Evolutionary conservation across 768 basidiomycete species (phyloP).

Genomic region (Solioccasus polychromus): DNA sequence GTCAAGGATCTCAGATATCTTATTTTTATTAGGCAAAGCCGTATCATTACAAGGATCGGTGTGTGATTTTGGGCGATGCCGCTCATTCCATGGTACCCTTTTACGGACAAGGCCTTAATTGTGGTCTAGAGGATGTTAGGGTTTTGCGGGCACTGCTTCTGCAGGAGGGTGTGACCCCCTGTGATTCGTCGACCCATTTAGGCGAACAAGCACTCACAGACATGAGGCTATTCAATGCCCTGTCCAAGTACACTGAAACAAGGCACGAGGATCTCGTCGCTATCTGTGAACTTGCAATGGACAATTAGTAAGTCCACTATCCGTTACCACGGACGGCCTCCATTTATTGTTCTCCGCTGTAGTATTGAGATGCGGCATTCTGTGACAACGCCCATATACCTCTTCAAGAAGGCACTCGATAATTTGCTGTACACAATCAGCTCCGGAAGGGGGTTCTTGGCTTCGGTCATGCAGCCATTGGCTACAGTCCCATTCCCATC

Average conservation of each 20-base stretch:
- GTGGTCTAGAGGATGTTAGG: slow-evolving; percentile 95
- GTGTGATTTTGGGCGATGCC: slow-evolving; percentile 87
- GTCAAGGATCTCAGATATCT: slow-evolving; percentile 18
- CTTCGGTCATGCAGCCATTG: slow-evolving; percentile 44
- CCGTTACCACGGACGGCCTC: slow-evolving; percentile 25
- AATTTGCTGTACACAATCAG: slow-evolving; percentile 66
- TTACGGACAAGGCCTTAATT: slow-evolving; percentile 96
- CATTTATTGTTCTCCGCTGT: slow-evolving; percentile 23
- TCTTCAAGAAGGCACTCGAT: slow-evolving; percentile 78
- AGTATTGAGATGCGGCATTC: slow-evolving; percentile 95
- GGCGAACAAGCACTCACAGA: slow-evolving; percentile 41
- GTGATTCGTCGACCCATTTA: slow-evolving; percentile 29
- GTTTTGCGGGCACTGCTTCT: slow-evolving; percentile 76
- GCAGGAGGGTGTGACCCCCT: slow-evolving; percentile 61
- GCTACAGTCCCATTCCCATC: slow-evolving; percentile 58
- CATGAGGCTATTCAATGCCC: slow-evolving; percentile 57
- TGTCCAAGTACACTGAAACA: slow-evolving; percentile 75
- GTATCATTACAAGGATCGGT: slow-evolving; percentile 89
- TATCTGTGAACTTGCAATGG: slow-evolving; percentile 90
- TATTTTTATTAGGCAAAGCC: slow-evolving; percentile 60
- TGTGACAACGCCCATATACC: slow-evolving; percentile 78
- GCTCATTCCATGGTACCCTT: slow-evolving; percentile 99
- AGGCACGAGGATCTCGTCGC: slow-evolving; percentile 88
- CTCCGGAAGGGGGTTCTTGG: slow-evolving; percentile 45
- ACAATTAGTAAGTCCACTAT: slow-evolving; percentile 81